Evolutionary conservation across 2,329 filamentous ascomycete species (phyloP).

Genomic region (Tolypocladium paradoxum): DNA sequence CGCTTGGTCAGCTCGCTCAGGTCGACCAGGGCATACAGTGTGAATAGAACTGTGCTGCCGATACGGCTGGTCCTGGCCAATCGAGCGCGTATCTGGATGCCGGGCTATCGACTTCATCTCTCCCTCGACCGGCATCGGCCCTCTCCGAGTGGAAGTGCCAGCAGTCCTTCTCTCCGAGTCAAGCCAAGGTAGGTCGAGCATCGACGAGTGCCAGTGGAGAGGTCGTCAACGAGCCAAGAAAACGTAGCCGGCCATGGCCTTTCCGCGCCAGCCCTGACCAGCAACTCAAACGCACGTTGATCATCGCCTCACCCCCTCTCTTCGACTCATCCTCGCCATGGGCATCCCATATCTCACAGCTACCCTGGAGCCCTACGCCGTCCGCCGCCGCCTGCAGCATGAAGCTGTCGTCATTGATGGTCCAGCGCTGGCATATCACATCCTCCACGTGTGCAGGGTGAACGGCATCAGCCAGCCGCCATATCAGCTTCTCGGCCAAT

Average conservation of each 20-base stretch:
- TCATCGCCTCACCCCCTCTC: not conserved
- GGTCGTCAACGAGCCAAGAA: not conserved
- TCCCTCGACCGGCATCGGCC: not conserved
- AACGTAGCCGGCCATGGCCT: not conserved
- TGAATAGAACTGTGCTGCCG: not conserved
- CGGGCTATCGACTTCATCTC: no score
- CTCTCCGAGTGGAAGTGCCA: not conserved
- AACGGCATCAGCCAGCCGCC: constrained; percentile 46
- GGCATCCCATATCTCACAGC: constrained; percentile 48
- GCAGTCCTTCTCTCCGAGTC: not conserved
- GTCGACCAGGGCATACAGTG: not conserved
- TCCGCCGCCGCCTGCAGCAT: constrained; percentile 27
- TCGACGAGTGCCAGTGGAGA: not conserved
- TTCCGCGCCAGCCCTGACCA: not conserved
- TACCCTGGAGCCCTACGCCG: constrained; percentile 42
- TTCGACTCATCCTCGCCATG: constrained; percentile 28
- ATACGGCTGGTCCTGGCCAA: no score
- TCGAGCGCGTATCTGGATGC: no score
- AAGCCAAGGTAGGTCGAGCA: not conserved
- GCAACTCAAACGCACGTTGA: not conserved
- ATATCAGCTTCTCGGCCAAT: constrained; percentile 51
- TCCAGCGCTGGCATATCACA: constrained; percentile 64
- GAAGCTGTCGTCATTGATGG: constrained; percentile 57
- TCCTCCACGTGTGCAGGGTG: constrained; percentile 46
- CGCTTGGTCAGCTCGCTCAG: not conserved